Percentiles rank a stretch among this genome's conserved stretches.
Conservation (phyloP, 495 filamentous ascomycete genomes). For the Cercophora sp. region DNA sequence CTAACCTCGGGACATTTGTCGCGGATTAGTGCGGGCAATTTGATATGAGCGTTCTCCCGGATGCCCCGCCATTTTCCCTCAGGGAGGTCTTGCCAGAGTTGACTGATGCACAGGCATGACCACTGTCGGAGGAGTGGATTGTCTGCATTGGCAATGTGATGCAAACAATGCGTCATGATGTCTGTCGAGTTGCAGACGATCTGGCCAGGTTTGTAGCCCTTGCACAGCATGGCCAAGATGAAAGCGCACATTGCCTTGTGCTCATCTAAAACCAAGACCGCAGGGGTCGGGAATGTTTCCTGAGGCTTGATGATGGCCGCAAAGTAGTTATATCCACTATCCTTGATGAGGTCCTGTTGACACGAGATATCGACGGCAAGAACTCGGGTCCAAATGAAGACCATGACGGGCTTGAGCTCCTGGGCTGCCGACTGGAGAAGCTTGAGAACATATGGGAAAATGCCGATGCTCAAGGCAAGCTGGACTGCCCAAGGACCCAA, state of each 20-base stretch:
- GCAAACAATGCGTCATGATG: conserved; percentile 77
- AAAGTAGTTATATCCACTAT: conserved; percentile 96
- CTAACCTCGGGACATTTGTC: conserved; percentile 93
- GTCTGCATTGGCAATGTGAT: conserved; percentile 74
- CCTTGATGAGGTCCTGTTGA: conserved; percentile 88
- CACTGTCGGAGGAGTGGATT: conserved; percentile 91
- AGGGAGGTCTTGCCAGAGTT: conserved; percentile 85
- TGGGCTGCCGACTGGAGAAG: conserved; percentile 90
- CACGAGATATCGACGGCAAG: conserved; percentile 92
- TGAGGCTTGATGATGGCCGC: conserved; percentile 80
- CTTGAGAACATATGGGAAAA: conserved; percentile 97
- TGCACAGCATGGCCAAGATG: conserved; percentile 94
- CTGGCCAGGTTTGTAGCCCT: conserved; percentile 84
- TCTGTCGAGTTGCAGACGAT: conserved; percentile 80
- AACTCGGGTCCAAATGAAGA: conserved; percentile 98
- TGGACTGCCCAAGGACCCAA: conserved; percentile 97
- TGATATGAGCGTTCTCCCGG: conserved; percentile 68
- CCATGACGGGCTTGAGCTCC: conserved; percentile 97
- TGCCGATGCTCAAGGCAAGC: conserved; percentile 91
- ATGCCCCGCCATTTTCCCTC: conserved; percentile 96
- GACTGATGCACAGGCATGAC: conserved; percentile 94
- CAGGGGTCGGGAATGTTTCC: conserved; percentile 76
- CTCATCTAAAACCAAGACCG: conserved; percentile 79
- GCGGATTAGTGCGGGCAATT: conserved; percentile 74
- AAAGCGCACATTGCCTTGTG: conserved; percentile 99